Evolutionary conservation across 2,329 filamentous ascomycete species (phyloP), one percentile per base, ranked within the genome.

Genomic region (Penicillium sp.): DNA sequence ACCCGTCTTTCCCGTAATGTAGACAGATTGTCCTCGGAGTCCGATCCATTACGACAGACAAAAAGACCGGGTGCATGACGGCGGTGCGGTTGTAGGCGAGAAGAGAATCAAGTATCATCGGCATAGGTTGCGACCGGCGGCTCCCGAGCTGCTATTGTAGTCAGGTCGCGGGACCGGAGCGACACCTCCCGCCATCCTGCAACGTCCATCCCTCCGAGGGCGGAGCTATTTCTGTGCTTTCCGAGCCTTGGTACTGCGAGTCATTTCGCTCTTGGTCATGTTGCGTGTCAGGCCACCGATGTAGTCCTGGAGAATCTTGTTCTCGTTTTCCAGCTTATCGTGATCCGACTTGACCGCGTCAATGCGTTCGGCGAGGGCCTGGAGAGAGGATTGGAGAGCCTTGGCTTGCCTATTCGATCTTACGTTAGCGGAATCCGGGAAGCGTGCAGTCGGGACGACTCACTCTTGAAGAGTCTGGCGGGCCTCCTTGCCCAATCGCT

Each of bases 241-340:
- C 63, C 80, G 83, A 57, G 72, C 71, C 64, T 81, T 81, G 31
- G 74, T 73, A 46, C 79, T 77, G 49, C 78, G 73, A 3, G 78
- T 74, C 46, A 85, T 79, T 66, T 84, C 84, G 63, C 78, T 80
- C 61, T 74, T 76, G 49, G 74, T 74, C 76, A 79, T 77, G 48
- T 82, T 85, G 64, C 90, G 89, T 83, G 96, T 97, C 49, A 97
- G 80, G 67, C 96, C 92, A 59, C 92, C 92, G 65, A 97, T 97
- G 70, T 97, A 97, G 72, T 96, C 96, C 73, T 97, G 92, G 43
- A 99, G 76, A 68, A 97, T 96, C 66, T 91, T 92, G 80, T 99
- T 99, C 72, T 96, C 92, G 71, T 83, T 94, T 73, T 97, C 92
- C 48, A 99, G 84, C 74, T 96, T 96, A 75, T 96, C 90, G 69